Base-by-base conservation (phyloP, 495 filamentous ascomycete genomes). In the Bacidia rubella region DNA sequence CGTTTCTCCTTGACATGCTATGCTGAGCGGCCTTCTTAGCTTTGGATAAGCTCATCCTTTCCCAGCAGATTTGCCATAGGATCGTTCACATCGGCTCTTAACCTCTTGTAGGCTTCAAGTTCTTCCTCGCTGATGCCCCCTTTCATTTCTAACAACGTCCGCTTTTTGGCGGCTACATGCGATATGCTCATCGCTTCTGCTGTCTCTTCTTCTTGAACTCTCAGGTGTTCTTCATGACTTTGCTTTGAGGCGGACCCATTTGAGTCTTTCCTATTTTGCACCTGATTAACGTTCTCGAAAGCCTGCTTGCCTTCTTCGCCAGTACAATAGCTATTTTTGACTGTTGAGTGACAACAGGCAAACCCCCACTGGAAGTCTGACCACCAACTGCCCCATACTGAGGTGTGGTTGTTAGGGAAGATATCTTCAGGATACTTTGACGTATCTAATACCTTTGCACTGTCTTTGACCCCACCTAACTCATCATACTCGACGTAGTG, bases 311-410 rank as follows among this genome's bases (percentile, higher is more conserved):
- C 90, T 52, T 82, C 81, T 48, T 88, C 87, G 17, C 92, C 93
- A 1, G 93, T 96, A 67, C 92, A 98, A 60, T 96, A 98, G 63
- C 86, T 93, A 62, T 97, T 96, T 70, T 93, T 95, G 41, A 92
- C 77, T 4, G 80, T 83, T 1, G 87, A 94, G 65, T 86, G 87
- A 73, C 92, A 98, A 68, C 92, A 98, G 22, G 86, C 77, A 66
- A 95, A 98, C n/a, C 93, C 92, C 92, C 92, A 98, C 67, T 83
- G 73, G 69, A 95, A 96, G 52, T 87, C 80, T 40, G 78, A 75
- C 92, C 92, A 98, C 92, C 92, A 98, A 62, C 88, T 95, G 32
- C 92, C 92, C 86, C 90, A 98, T 1, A 95, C 87, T 0, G 84
- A 79, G 20, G 80, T 87, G 64, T 98, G 92, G 60, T 98, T 98